phyloP scores from a whole-genome alignment of 2,329 filamentous ascomycete genomes.

The Xylogone sp. region DNA sequence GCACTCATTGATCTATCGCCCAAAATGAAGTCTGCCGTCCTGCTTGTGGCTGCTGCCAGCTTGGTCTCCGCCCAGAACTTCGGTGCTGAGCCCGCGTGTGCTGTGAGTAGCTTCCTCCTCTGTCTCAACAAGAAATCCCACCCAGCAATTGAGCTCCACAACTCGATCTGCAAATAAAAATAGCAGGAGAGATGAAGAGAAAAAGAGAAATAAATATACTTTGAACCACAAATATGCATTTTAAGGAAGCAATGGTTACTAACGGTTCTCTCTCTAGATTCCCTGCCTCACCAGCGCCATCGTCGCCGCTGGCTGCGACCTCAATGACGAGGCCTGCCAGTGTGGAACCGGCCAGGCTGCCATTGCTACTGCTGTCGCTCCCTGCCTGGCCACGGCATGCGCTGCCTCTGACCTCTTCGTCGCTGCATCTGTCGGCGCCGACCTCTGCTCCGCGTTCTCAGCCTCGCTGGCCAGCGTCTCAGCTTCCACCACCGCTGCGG shows the following conservation, averaged over 20 bases:
- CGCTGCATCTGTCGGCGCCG: conserved; percentile 29
- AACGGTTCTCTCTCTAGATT: conserved; percentile 12
- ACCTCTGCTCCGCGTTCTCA: conserved; percentile 28
- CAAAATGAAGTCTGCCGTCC: conserved; percentile 38
- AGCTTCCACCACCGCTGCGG: neutral
- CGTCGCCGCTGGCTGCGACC: conserved; percentile 31
- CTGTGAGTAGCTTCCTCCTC: conserved; percentile 30
- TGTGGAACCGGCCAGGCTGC: conserved; percentile 27
- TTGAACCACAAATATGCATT: no score
- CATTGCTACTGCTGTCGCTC: conserved; percentile 28
- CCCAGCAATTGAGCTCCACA: no score
- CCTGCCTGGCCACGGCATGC: conserved; percentile 31
- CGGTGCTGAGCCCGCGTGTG: conserved; percentile 32
- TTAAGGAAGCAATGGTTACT: no score
- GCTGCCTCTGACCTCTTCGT: conserved; percentile 21
- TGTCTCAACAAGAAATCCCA: no score
- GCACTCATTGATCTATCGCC: neutral
- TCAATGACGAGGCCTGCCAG: conserved; percentile 35
- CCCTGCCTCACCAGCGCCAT: conserved; percentile 34
- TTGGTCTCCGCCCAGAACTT: conserved; percentile 37
- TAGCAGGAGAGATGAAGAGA: no score
- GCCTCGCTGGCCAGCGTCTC: conserved; percentile 9
- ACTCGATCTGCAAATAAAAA: no score
- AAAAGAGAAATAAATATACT: no score
- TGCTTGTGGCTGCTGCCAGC: conserved; percentile 29